Percentiles rank a stretch among this genome's conserved stretches.
These are phyloP conservation scores for Lachnellula hyalina DNA, from an alignment of 2,329 filamentous ascomycete species.

Conservation along the genomic window DNA sequence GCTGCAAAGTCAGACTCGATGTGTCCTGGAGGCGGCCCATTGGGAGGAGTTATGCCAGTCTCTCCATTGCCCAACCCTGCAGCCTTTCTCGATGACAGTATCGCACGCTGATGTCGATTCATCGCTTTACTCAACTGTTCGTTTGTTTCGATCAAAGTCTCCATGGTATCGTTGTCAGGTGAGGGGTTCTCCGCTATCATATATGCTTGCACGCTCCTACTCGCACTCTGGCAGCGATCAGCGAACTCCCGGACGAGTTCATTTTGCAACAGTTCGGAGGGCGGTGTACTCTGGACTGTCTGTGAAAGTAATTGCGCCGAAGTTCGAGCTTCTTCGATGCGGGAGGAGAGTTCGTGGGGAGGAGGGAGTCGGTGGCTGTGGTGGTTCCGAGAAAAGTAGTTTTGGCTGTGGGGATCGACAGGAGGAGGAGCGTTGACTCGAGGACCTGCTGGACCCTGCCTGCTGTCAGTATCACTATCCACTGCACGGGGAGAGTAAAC, in stretches of 20 bases:
- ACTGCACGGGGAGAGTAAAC: constrained; percentile 1
- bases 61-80: constrained; percentile 36
- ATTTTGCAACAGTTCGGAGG: constrained; percentile 68
- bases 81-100: constrained; percentile 58
- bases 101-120: constrained; percentile 77
- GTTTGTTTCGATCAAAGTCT: constrained; percentile 89
- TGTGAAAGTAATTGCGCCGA: constrained; percentile 90
- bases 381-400: constrained; percentile 53
- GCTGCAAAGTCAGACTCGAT: constrained; percentile 17
- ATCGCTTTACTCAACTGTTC: constrained; percentile 81
- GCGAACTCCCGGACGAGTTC: constrained; percentile 93
- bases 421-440: constrained; percentile 41
- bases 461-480: constrained; percentile 6
- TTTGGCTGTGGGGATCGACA: constrained; percentile 43
- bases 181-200: constrained; percentile 73
- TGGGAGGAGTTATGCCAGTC: constrained; percentile 11
- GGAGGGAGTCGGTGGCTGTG: constrained; percentile 50
- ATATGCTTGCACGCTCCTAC: constrained; percentile 77
- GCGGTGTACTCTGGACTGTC: constrained; percentile 79
- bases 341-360: constrained; percentile 70
- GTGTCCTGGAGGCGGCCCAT: constrained; percentile 8
- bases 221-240: constrained; percentile 76
- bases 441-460: constrained; percentile 29
- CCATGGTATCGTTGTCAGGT: constrained; percentile 91
- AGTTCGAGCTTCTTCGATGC: constrained; percentile 85